These are phyloP conservation scores for Hemileia vastatrix DNA, from an alignment of 1,284 basidiomycete genomes.

Conservation along the genomic window DNA sequence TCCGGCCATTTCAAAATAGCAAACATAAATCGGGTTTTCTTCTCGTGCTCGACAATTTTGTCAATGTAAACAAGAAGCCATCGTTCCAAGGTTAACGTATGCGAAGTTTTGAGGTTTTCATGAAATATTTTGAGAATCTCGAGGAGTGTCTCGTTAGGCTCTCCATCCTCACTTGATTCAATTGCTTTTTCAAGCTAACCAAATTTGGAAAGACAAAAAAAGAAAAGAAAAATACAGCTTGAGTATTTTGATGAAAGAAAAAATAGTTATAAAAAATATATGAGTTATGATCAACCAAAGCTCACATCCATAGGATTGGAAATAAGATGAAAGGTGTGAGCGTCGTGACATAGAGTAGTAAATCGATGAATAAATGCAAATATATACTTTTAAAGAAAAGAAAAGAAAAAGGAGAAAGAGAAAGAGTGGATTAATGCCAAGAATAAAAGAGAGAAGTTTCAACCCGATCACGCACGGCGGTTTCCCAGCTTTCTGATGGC, in stretches of 20 bases:
- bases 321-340: no score
- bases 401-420: no score
- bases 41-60: conserved; percentile 8
- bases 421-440: no score
- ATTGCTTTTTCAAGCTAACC: conserved; percentile 20
- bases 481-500: conserved; percentile 19
- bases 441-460: no score
- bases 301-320: no score
- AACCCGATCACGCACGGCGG: conserved; percentile 9
- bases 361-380: no score
- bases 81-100: not conserved
- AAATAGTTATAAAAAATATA: not conserved
- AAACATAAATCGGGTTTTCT: conserved; percentile 1
- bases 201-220: not conserved
- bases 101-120: conserved; percentile 18
- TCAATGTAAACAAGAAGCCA: conserved; percentile 16
- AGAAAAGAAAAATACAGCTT: not conserved
- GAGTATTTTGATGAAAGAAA: not conserved
- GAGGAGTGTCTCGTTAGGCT: conserved; percentile 4
- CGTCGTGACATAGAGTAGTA: no score
- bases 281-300: not conserved
- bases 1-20: conserved; percentile 15
- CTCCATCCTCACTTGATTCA: conserved; percentile 15
- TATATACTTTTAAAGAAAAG: no score
- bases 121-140: conserved; percentile 15